Evolutionary conservation across 768 basidiomycete species (phyloP), one percentile per base, ranked within the genome.

Genomic region (Leccinum longicurvipes): DNA sequence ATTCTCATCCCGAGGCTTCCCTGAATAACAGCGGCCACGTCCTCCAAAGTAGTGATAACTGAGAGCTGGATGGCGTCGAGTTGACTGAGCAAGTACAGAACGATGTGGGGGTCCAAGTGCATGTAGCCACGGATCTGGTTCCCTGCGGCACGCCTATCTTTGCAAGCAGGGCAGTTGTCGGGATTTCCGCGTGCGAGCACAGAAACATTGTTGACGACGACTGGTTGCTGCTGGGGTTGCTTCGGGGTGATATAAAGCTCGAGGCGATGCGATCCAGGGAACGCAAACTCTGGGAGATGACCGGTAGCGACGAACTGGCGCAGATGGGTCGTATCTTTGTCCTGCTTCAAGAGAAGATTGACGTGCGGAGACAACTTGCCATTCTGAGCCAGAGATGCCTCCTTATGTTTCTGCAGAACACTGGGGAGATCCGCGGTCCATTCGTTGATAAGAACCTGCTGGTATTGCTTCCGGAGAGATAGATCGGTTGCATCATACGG

Each of bases 251-350:
- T 6, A 53, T 51, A 59, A 6, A 64, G 54, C 15, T 64, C 63
- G 34, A 64, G 63, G 25, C 63, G 63, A 14, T 64, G 51, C 25
- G 63, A 64, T 29, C 63, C 63, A 6, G 50, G 4, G 57, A 52
- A 62, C 17, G 63, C 60, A 19, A 62, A 65, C 53, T 65, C 60
- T 27, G 57, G 63, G 5, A 64, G 8, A 0, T 54, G 4, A 9
- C 54, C 63, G 2, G 23, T 15, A 11, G 62, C 8, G 12, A 5
- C 24, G 31, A 54, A 64, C 7, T 56, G 49, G 32, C 57, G 63
- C 41, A 64, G 29, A 17, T 45, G 34, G 0, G 47, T n/a, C 7
- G 2, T 1, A 0, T 21, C 44, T 1, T 41, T 2, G 0, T 47
- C 51, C 29, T 63, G 21, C 36, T 52, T 48, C 27, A 63, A 15